Conservation (phyloP, 306 rosid genomes). For the Leucaena leucocephala region DNA sequence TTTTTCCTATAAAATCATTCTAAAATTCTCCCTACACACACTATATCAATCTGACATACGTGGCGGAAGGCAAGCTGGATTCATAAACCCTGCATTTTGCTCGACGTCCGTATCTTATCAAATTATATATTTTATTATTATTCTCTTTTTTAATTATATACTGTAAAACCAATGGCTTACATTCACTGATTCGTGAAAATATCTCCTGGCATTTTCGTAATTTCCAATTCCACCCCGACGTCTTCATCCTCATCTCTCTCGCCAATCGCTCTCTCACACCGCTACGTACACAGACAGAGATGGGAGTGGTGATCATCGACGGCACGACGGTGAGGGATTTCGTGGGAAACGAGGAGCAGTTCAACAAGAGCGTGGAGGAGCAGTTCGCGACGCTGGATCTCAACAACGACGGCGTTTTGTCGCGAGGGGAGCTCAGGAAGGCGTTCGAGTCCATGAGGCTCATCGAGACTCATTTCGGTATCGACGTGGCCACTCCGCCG, state of each 20-base stretch:
- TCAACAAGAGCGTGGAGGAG: slow-evolving; percentile 63
- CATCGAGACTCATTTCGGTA: slow-evolving; percentile 73
- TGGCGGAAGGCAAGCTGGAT: neutral
- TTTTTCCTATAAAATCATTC: too few relatives aligned
- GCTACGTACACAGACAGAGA: neutral
- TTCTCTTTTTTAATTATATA: too few relatives aligned
- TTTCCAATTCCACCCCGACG: neutral
- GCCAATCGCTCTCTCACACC: neutral
- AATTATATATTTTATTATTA: too few relatives aligned
- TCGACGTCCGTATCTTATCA: neutral
- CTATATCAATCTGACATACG: neutral
- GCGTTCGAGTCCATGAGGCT: slow-evolving; percentile 77
- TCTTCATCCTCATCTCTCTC: neutral
- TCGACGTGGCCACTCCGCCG: slow-evolving; percentile 66
- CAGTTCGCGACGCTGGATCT: slow-evolving; percentile 59
- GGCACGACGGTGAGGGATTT: slow-evolving; percentile 79
- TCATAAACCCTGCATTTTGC: neutral
- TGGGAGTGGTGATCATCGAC: slow-evolving; percentile 69
- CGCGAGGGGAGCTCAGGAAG: slow-evolving; percentile 72
- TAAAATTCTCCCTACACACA: too few relatives aligned
- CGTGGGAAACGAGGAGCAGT: slow-evolving; percentile 51
- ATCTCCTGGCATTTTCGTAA: neutral
- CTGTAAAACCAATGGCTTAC: neutral
- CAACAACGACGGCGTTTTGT: slow-evolving; percentile 80
- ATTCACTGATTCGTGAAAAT: neutral